These are phyloP conservation scores for Neophaeococcomyces aloes DNA, from an alignment of 2,329 filamentous ascomycete species.

Conservation along the genomic window DNA sequence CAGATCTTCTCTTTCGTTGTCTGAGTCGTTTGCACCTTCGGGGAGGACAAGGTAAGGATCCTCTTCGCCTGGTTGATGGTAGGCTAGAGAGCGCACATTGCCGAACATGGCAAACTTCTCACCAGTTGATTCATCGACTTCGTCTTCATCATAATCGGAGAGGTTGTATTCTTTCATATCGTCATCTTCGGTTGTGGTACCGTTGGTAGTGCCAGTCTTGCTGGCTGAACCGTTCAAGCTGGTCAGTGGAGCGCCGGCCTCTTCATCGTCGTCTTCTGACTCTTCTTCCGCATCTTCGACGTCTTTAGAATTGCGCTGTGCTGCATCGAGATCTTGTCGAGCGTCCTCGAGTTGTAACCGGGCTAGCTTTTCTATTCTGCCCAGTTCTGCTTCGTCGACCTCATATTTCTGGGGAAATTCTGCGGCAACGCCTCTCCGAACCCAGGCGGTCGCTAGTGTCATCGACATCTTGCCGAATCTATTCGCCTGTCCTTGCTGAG, in stretches of 20 bases:
- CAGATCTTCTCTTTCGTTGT: slow-evolving; percentile 85
- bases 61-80: slow-evolving; percentile 87
- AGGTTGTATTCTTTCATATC: slow-evolving; percentile 94
- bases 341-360: slow-evolving; percentile 83
- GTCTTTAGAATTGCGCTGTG: slow-evolving; percentile 29
- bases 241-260: slow-evolving; percentile 14
- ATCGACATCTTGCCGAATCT: slow-evolving; percentile 41
- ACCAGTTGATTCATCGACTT: slow-evolving; percentile 51
- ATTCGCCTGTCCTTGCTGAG: not conserved
- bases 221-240: slow-evolving; percentile 30
- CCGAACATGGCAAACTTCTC: slow-evolving; percentile 86
- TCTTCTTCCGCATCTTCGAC: slow-evolving; percentile 28
- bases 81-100: slow-evolving; percentile 84
- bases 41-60: slow-evolving; percentile 93
- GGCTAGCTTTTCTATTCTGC: slow-evolving; percentile 62
- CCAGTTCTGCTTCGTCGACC: slow-evolving; percentile 64
- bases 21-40: slow-evolving; percentile 50
- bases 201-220: not conserved
- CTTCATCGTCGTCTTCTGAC: slow-evolving; percentile 16
- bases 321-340: slow-evolving; percentile 58
- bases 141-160: slow-evolving; percentile 87
- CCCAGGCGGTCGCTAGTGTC: slow-evolving; percentile 68
- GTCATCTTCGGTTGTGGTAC: slow-evolving; percentile 54
- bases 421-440: slow-evolving; percentile 64
- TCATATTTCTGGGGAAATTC: slow-evolving; percentile 66